Conservation (phyloP, 345 rosid genomes). For the Murraya paniculata region DNA sequence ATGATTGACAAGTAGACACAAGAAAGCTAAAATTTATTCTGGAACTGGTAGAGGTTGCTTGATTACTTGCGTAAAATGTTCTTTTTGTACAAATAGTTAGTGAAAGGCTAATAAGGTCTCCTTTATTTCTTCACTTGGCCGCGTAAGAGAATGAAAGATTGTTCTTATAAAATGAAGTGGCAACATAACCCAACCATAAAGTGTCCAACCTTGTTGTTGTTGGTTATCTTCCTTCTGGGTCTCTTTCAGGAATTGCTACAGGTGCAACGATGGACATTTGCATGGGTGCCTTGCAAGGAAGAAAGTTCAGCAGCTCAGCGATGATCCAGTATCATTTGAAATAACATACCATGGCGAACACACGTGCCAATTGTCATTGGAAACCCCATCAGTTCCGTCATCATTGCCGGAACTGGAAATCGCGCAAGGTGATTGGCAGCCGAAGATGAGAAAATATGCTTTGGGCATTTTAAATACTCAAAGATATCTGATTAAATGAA, state of each 20-base stretch:
- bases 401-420: no score
- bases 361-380: conserved; percentile 64
- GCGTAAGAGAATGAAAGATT: not conserved
- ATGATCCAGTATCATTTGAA: conserved; percentile 52
- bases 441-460: no score
- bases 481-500: no score
- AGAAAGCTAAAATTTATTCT: not conserved
- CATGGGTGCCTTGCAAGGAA: conserved; percentile 65
- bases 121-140: not conserved
- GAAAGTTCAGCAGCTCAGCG: conserved; percentile 65
- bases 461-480: no score
- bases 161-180: not conserved
- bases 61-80: not conserved
- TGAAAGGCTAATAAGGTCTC: not conserved
- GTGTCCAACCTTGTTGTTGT: no score
- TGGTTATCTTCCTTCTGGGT: not conserved
- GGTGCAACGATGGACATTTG: conserved; percentile 64
- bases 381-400: conserved; percentile 31
- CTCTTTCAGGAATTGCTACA: conserved; percentile 58
- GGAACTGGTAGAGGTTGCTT: not conserved
- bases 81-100: not conserved
- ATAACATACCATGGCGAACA: conserved; percentile 59
- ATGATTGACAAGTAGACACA: conserved; percentile 2
- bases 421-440: no score
- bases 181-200: not conserved